Evolutionary conservation across 2,329 filamentous ascomycete species (phyloP).

Genomic region (Ampelomyces quisqualis): DNA sequence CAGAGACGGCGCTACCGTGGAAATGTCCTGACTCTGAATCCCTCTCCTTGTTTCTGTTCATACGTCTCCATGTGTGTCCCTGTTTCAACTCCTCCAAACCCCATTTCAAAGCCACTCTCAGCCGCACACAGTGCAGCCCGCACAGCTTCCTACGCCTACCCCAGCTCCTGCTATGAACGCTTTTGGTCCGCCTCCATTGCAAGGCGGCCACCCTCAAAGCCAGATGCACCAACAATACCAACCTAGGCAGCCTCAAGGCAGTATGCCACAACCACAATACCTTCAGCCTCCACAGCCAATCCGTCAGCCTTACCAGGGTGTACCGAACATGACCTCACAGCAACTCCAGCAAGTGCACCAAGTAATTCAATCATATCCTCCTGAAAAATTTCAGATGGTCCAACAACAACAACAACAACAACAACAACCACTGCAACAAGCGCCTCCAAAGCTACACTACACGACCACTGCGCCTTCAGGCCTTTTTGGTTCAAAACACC

Average conservation of each 20-base stretch:
- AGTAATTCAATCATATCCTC: constrained; percentile 33
- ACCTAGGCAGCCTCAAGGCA: constrained; percentile 10
- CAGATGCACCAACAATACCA: constrained; percentile 17
- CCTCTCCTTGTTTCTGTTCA: background rate
- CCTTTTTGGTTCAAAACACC: constrained; percentile 27
- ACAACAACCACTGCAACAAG: constrained; percentile 18
- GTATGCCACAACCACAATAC: constrained; percentile 13
- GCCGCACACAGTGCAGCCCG: constrained; percentile 20
- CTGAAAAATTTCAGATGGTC: constrained; percentile 33
- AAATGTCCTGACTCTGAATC: background rate
- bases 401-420: constrained; percentile 35
- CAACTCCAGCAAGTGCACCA: constrained; percentile 35
- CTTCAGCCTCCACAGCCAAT: constrained; percentile 11
- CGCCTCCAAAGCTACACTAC: constrained; percentile 20
- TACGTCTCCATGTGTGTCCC: background rate
- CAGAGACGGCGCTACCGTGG: constrained; percentile 16
- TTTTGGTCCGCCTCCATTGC: constrained; percentile 13
- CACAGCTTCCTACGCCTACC: constrained; percentile 21
- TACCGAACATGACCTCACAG: constrained; percentile 28
- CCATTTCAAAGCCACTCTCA: constrained; percentile 13
- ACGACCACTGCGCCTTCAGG: constrained; percentile 29
- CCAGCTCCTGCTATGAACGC: constrained; percentile 16
- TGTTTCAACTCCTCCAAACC: background rate
- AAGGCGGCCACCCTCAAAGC: constrained; percentile 16
- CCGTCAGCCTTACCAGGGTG: constrained; percentile 23